Percentiles rank a stretch among this genome's conserved stretches.
Conservation (phyloP, 1,284 basidiomycete species). For the Heterobasidion occidentale region DNA sequence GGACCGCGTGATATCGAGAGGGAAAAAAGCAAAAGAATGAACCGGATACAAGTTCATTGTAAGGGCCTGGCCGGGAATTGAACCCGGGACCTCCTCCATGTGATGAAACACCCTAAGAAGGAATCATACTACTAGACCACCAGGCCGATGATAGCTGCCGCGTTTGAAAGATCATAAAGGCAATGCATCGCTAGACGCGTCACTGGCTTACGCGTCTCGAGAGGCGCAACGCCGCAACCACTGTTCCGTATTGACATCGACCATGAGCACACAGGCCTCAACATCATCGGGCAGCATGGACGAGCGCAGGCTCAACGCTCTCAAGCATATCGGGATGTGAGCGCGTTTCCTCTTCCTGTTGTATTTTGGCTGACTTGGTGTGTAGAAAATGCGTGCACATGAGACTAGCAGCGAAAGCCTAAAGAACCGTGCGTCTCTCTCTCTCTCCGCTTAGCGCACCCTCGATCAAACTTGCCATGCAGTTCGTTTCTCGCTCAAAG, state of each 20-base stretch:
- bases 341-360: slow-evolving; percentile 5
- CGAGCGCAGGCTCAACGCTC: slow-evolving; percentile 4
- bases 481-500: slow-evolving; percentile 83
- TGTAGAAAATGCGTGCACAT: slow-evolving; percentile 86
- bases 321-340: slow-evolving; percentile 53
- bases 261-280: slow-evolving; percentile 46
- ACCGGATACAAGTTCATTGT: background rate
- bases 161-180: background rate
- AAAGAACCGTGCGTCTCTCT: slow-evolving; percentile 66
- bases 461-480: background rate
- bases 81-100: slow-evolving; percentile 79
- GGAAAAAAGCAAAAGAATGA: background rate
- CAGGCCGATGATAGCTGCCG: slow-evolving; percentile 32
- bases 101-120: slow-evolving; percentile 41
- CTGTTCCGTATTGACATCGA: slow-evolving; percentile 10
- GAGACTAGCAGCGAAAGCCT: slow-evolving; percentile 76
- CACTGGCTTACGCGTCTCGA: slow-evolving; percentile 32
- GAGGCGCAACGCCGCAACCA: background rate
- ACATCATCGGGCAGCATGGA: slow-evolving; percentile 42
- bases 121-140: slow-evolving; percentile 71
- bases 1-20: too few species aligned
- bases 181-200: background rate
- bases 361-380: slow-evolving; percentile 5
- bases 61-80: slow-evolving; percentile 76
- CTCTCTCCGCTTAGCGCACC: background rate